Evolutionary conservation across 768 basidiomycete species (phyloP).

Genomic region (Rhodocollybia butyracea): DNA sequence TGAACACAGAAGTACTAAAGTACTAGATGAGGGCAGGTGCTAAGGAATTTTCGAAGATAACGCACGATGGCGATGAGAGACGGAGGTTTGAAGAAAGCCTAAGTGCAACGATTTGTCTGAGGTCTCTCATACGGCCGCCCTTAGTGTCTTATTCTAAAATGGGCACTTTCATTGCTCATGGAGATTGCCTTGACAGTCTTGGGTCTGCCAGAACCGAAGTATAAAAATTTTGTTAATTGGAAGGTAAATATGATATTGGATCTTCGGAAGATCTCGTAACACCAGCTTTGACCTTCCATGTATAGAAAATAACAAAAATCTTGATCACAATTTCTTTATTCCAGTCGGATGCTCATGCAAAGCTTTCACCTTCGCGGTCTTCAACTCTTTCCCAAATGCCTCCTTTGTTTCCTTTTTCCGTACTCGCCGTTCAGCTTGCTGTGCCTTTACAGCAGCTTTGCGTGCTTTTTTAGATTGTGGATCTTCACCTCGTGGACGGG

Average conservation of each 20-base stretch:
- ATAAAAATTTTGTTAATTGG: no score
- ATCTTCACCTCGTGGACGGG: constrained; percentile 73
- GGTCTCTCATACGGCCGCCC: no score
- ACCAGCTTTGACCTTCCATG: background rate
- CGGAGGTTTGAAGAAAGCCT: no score
- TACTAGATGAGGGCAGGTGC: no score
- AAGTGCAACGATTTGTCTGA: no score
- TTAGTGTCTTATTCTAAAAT: no score
- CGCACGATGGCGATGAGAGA: no score
- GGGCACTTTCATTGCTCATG: no score
- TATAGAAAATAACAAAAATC: background rate
- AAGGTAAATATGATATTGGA: background rate
- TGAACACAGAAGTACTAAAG: no score
- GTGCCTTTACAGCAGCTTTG: constrained; percentile 66
- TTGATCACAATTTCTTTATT: constrained; percentile 40
- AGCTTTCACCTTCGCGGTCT: constrained; percentile 43
- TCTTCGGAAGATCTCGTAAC: background rate
- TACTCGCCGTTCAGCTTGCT: constrained; percentile 57
- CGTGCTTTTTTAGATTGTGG: constrained; percentile 70
- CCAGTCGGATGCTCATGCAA: constrained; percentile 42
- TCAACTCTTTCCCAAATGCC: constrained; percentile 59
- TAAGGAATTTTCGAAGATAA: no score
- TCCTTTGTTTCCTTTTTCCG: constrained; percentile 70
- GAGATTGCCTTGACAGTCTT: no score
- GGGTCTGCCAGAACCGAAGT: no score